phyloP scores from a whole-genome alignment of 2,329 filamentous ascomycete species.

The Periconia sp. region DNA sequence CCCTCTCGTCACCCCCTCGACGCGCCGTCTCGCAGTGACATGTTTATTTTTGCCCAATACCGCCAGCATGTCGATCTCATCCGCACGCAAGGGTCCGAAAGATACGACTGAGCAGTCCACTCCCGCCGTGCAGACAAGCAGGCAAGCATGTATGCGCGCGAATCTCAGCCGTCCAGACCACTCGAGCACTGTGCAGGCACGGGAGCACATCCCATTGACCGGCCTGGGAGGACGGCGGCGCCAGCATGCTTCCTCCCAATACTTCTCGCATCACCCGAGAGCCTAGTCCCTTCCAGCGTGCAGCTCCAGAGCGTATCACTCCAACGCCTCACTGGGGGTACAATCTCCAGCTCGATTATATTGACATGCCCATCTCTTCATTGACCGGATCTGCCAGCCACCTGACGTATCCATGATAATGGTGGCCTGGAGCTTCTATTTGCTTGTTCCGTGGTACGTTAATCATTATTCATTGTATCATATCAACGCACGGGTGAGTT shows the following conservation, averaged over 20 bases:
- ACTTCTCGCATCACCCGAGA: slow-evolving; percentile 64
- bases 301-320: slow-evolving; percentile 77
- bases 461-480: neutral
- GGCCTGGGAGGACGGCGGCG: slow-evolving; percentile 14
- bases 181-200: slow-evolving; percentile 9
- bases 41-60: slow-evolving; percentile 21
- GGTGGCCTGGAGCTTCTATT: neutral
- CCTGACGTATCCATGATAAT: neutral
- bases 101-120: slow-evolving; percentile 20
- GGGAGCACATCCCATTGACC: slow-evolving; percentile 15
- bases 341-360: too few relatives aligned
- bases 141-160: slow-evolving; percentile 12
- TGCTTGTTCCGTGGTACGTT: neutral
- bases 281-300: slow-evolving; percentile 68
- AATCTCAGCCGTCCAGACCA: slow-evolving; percentile 17
- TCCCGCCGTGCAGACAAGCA: slow-evolving; percentile 19
- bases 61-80: slow-evolving; percentile 57
- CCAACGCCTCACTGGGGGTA: too few relatives aligned
- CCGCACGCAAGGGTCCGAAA: slow-evolving; percentile 53
- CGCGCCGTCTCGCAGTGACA: slow-evolving; percentile 14
- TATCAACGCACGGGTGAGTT: neutral
- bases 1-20: slow-evolving; percentile 16
- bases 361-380: too few relatives aligned
- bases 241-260: slow-evolving; percentile 40
- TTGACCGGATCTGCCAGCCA: neutral